Conservation (phyloP, 2,329 filamentous ascomycete genomes). For the Pseudogymnoascus sp. region DNA sequence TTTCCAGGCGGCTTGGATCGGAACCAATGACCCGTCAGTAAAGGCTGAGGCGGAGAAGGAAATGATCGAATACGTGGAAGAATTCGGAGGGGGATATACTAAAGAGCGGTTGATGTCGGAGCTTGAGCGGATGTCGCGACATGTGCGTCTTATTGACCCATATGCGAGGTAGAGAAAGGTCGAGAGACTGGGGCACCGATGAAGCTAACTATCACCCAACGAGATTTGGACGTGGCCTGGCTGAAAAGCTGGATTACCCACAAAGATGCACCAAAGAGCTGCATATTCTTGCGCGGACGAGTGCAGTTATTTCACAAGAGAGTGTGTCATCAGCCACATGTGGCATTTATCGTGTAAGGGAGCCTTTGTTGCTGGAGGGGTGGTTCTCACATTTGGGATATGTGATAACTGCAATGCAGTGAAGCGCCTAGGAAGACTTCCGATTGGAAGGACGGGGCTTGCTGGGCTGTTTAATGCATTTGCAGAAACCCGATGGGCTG, state of each 20-base stretch:
- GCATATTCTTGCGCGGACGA: background rate
- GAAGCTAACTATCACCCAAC: background rate
- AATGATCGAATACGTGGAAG: background rate
- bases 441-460: background rate
- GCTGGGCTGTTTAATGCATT: background rate
- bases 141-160: conserved; percentile 1
- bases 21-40: conserved; percentile 2
- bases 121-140: background rate
- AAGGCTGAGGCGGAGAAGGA: background rate
- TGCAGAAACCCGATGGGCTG: background rate
- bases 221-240: background rate
- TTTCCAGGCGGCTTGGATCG: conserved; percentile 24
- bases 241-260: background rate
- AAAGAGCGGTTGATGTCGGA: background rate
- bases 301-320: background rate
- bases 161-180: background rate
- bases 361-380: background rate
- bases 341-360: background rate
- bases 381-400: background rate
- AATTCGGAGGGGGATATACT: background rate
- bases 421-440: background rate
- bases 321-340: background rate
- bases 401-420: background rate
- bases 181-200: background rate
- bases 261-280: background rate